Percentiles rank a stretch among this genome's conserved stretches.
phyloP scores from a whole-genome alignment of 2,329 filamentous ascomycete species.

The Fusarium beomiforme region DNA sequence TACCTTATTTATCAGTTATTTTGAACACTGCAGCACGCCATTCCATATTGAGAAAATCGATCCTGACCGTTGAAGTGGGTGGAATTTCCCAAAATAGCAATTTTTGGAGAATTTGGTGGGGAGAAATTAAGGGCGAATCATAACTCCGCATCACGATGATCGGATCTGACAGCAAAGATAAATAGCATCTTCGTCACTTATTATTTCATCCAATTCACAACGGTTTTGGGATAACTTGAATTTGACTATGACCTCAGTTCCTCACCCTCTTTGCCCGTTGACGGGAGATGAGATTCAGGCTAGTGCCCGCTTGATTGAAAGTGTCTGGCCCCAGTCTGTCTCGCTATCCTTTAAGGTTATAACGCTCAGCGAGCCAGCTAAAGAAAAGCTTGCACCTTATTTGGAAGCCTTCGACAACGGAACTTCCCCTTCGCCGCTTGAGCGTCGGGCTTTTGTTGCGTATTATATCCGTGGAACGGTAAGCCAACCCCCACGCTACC shows the following conservation, averaged over 20 bases:
- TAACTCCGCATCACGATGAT: neutral
- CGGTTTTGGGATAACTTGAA: fast-evolving
- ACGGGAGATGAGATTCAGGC: conserved; percentile 27
- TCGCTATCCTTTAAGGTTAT: conserved; percentile 34
- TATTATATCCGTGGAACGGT: conserved; percentile 33
- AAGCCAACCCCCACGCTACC: neutral
- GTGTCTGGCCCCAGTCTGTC: conserved; percentile 22
- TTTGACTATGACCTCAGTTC: neutral
- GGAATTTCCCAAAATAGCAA: conserved; percentile 9
- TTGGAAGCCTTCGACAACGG: conserved; percentile 18
- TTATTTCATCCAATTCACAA: neutral
- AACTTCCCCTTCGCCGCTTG: neutral
- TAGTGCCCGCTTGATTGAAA: conserved; percentile 21
- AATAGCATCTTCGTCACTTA: neutral
- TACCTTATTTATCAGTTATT: neutral
- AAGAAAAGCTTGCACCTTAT: conserved; percentile 25
- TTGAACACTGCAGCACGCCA: neutral
- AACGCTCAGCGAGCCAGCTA: conserved; percentile 31
- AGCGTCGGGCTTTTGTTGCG: conserved; percentile 28
- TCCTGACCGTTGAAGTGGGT: neutral
- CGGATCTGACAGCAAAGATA: neutral
- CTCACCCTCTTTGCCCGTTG: conserved; percentile 30
- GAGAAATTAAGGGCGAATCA: neutral
- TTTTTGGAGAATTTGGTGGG: conserved; percentile 17
- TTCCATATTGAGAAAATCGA: neutral